Evolutionary conservation across 176 grass and related monocot genomes (phyloP).

Genomic region (Tillandsia fasciculata): DNA sequence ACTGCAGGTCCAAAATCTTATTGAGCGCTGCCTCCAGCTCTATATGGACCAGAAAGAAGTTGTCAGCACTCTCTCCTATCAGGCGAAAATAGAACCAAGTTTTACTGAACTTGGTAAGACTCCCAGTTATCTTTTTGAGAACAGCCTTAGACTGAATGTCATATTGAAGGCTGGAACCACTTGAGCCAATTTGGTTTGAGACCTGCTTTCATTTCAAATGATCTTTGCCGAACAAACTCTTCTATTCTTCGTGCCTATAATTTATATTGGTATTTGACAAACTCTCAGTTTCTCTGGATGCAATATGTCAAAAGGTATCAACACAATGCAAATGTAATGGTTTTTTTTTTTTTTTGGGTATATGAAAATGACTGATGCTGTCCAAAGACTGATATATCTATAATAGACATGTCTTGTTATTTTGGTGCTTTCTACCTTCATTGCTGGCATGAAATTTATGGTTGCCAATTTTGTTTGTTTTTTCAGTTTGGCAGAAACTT

Average conservation of each 20-base stretch:
- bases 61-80: slow-evolving; percentile 55
- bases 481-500: slow-evolving; percentile 97
- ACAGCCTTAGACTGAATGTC: neutral
- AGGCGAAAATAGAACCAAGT: slow-evolving; percentile 95
- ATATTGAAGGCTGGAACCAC: neutral
- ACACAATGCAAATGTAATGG: neutral
- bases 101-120: slow-evolving; percentile 96
- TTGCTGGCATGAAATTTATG: no score
- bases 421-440: neutral
- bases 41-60: slow-evolving; percentile 99
- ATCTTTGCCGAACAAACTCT: neutral
- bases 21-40: slow-evolving; percentile 91
- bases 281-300: neutral
- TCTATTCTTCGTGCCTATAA: neutral
- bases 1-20: slow-evolving; percentile 98
- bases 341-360: neutral
- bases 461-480: neutral
- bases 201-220: neutral
- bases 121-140: neutral
- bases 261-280: neutral
- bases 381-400: neutral
- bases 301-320: neutral
- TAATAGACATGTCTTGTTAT: neutral
- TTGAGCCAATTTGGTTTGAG: neutral
- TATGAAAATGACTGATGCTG: neutral